Conservation (phyloP, 208 protist genomes). For the Trypanosoma theileri region DNA sequence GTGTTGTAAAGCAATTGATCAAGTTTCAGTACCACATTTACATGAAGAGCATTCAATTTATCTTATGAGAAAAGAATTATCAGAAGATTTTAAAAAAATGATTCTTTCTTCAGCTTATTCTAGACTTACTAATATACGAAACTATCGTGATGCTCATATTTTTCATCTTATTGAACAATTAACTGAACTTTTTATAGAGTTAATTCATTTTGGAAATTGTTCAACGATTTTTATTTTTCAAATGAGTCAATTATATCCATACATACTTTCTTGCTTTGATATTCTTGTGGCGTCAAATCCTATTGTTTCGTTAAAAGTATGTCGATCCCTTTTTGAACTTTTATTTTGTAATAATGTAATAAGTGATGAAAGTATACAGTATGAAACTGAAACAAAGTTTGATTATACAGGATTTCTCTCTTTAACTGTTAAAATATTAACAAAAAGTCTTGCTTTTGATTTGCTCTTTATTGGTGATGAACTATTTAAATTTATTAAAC, state of each 20-base stretch:
- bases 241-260: conserved; percentile 21
- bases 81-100: conserved; percentile 12
- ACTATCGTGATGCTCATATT: conserved; percentile 10
- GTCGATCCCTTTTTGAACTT: conserved; percentile 1
- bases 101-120: conserved; percentile 9
- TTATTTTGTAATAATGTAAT: conserved; percentile 24
- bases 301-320: conserved; percentile 16
- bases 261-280: conserved; percentile 23
- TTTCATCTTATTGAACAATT: conserved; percentile 11
- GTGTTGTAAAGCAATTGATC: conserved; percentile 27
- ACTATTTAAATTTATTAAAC: conserved; percentile 24
- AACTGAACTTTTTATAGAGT: conserved; percentile 12
- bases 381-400: not conserved
- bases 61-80: conserved; percentile 6
- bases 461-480: conserved; percentile 14
- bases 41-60: conserved; percentile 14
- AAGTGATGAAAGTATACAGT: not conserved
- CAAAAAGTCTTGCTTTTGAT: conserved; percentile 18
- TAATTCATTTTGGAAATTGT: conserved; percentile 14
- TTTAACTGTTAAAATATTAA: conserved; percentile 6
- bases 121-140: conserved; percentile 15
- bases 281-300: conserved; percentile 15
- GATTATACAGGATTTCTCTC: conserved; percentile 6
- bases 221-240: conserved; percentile 23
- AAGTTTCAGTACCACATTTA: conserved; percentile 13